Percentiles rank a stretch among this genome's conserved stretches.
phyloP scores from a whole-genome alignment of 192 early-diverging fungal genomes.

The Coemansia sp. region DNA sequence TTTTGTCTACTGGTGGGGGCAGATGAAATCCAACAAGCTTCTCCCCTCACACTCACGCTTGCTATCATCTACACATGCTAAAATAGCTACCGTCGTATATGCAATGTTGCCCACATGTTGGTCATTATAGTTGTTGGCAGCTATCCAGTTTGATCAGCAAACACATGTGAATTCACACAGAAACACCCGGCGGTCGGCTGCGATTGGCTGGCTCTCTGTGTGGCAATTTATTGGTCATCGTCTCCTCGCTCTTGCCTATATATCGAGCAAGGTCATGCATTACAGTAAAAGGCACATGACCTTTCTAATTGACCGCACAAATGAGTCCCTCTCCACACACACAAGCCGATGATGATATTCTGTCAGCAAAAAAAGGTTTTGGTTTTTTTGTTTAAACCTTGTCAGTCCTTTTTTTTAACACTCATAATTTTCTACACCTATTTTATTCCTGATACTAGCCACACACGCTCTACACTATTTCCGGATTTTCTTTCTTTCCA shows the following conservation, averaged over 20 bases:
- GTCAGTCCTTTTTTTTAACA: neutral
- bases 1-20: too few relatives aligned
- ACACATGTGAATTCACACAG: neutral
- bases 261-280: neutral
- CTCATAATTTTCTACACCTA: neutral
- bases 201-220: neutral
- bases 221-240: neutral
- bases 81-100: too few relatives aligned
- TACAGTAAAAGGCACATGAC: neutral
- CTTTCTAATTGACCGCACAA: neutral
- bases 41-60: too few relatives aligned
- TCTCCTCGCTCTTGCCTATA: neutral
- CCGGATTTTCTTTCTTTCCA: neutral
- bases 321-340: too few relatives aligned
- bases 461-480: neutral
- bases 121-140: too few relatives aligned
- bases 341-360: neutral
- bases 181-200: neutral
- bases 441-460: too few relatives aligned
- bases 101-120: too few relatives aligned
- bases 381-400: too few relatives aligned
- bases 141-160: too few relatives aligned
- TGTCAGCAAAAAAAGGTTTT: neutral
- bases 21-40: too few relatives aligned
- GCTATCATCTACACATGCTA: too few relatives aligned